Conservation (phyloP, 805 yeast genomes). For the Starmerella bombicola region DNA sequence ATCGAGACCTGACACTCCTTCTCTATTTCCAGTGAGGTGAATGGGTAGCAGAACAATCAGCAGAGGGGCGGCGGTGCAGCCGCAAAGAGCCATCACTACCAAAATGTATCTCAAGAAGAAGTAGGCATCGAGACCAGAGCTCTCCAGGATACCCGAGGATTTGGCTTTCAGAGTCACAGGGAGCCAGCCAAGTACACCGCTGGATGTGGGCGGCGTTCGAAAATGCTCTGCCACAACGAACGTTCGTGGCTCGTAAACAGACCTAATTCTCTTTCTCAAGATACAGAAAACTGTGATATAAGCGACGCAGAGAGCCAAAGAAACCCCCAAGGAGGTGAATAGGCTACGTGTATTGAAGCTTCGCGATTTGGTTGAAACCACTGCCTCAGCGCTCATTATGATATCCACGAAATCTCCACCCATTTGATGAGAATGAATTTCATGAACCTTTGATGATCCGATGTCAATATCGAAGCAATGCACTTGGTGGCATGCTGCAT, state of each 20-base stretch:
- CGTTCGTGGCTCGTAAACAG: constrained; percentile 46
- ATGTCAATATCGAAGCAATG: too few relatives aligned
- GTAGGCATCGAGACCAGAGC: constrained; percentile 60
- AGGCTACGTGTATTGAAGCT: constrained; percentile 19
- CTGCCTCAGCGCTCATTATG: constrained; percentile 16
- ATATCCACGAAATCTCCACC: too few relatives aligned
- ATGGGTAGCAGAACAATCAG: constrained; percentile 53
- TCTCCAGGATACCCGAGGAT: constrained; percentile 34
- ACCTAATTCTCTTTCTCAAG: constrained; percentile 28
- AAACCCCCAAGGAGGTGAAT: constrained; percentile 33
- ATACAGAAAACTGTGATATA: constrained; percentile 35
- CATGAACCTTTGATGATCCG: too few relatives aligned
- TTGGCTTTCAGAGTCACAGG: constrained; percentile 33
- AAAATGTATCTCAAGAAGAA: constrained; percentile 53
- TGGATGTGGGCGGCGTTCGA: constrained; percentile 25
- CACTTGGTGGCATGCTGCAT: too few relatives aligned
- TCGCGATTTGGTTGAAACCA: constrained; percentile 8
- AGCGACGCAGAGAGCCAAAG: constrained; percentile 37
- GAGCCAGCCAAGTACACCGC: constrained; percentile 48
- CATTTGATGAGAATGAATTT: too few relatives aligned
- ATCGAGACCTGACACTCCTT: constrained; percentile 36
- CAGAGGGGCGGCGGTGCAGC: constrained; percentile 41
- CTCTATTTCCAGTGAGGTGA: constrained; percentile 36
- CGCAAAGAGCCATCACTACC: constrained; percentile 40
- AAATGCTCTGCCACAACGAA: constrained; percentile 34